These are phyloP conservation scores for Thalassiosira allenii DNA, from an alignment of 352 stramenopile species.

Conservation along the genomic window DNA sequence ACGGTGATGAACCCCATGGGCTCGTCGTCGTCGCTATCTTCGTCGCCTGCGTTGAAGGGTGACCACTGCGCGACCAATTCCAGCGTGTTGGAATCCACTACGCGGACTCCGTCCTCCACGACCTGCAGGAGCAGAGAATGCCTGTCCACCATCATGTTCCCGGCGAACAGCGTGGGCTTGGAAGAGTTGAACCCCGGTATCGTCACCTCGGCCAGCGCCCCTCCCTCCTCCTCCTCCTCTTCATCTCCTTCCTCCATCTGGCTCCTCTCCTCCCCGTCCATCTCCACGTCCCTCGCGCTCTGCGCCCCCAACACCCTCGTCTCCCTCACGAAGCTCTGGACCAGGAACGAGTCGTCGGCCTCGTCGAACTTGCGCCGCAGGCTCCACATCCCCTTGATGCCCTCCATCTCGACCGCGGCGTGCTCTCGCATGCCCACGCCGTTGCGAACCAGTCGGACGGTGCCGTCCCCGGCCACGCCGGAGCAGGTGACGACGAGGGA, in stretches of 20 bases:
- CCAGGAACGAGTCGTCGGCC: conserved; percentile 93
- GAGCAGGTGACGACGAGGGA: conserved; percentile 97
- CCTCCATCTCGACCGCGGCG: conserved; percentile 93
- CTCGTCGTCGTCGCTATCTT: conserved; percentile 34
- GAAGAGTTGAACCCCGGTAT: conserved; percentile 83
- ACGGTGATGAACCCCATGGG: conserved; percentile 77
- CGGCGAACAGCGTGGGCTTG: conserved; percentile 92
- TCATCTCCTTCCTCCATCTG: conserved; percentile 69
- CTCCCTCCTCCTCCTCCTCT: conserved; percentile 90
- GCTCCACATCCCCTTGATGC: conserved; percentile 98
- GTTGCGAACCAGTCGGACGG: conserved; percentile 97
- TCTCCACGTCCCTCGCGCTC: conserved; percentile 84
- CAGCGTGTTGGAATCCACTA: conserved; percentile 88
- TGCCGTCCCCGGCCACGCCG: conserved; percentile 94
- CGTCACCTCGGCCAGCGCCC: conserved; percentile 74
- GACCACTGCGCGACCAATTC: conserved; percentile 87
- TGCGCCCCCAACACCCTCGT: conserved; percentile 95
- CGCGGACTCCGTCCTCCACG: conserved; percentile 91
- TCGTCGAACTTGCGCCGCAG: conserved; percentile 89
- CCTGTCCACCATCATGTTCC: conserved; percentile 87
- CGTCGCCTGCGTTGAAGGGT: conserved; percentile 66
- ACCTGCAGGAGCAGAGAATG: conserved; percentile 89
- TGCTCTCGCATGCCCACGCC: conserved; percentile 97
- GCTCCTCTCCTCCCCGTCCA: conserved; percentile 85
- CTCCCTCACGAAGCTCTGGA: conserved; percentile 96